phyloP scores from a whole-genome alignment of 345 rosid species.

The Eucalyptus tenuipes region DNA sequence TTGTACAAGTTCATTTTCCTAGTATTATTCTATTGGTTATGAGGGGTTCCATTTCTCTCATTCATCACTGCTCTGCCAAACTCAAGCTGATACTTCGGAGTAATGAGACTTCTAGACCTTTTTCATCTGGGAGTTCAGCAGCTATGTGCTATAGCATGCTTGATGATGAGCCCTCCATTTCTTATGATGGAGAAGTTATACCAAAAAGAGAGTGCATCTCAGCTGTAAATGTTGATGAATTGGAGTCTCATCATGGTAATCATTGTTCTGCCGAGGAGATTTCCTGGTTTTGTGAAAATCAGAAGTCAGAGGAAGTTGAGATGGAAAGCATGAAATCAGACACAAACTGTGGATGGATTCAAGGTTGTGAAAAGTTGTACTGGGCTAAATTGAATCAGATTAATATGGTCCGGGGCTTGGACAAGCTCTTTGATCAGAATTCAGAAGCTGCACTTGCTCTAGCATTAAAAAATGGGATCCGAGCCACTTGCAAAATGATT shows the following conservation, averaged over 20 bases:
- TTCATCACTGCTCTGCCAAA: background rate
- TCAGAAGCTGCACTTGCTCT: constrained; percentile 27
- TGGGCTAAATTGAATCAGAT: constrained; percentile 10
- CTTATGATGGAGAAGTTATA: background rate
- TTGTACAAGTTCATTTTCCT: background rate
- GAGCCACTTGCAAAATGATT: constrained; percentile 12
- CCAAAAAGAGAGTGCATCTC: background rate
- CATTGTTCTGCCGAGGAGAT: background rate
- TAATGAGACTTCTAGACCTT: background rate
- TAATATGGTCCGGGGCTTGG: constrained; percentile 8
- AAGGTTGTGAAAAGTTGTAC: background rate
- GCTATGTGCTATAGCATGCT: background rate
- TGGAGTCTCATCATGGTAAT: background rate
- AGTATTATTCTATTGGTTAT: background rate
- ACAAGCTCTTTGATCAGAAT: constrained; percentile 20
- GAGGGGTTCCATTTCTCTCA: background rate
- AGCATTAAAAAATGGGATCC: constrained; percentile 8
- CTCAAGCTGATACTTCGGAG: background rate
- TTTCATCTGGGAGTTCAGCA: background rate
- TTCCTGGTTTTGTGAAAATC: background rate
- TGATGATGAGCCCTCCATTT: background rate
- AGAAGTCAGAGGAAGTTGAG: background rate
- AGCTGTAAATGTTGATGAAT: background rate
- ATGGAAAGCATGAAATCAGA: background rate
- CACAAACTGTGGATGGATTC: background rate